A percentile compares a stretch with the other conserved stretches of the same genome.
Evolutionary conservation across 202 grass and related monocot genomes (phyloP).

Genomic region (Zoysia matrella): DNA sequence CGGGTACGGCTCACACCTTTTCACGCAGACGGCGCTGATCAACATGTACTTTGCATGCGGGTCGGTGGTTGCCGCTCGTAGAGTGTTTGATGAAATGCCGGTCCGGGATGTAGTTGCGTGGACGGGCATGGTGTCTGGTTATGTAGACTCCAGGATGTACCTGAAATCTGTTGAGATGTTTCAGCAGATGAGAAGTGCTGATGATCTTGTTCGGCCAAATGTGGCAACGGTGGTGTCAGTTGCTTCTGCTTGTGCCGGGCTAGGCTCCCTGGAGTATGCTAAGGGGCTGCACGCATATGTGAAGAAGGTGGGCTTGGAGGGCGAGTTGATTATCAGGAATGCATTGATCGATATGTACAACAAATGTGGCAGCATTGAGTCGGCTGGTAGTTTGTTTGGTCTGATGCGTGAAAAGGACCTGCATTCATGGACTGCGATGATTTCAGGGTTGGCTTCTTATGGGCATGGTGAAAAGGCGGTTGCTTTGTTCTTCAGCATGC

Average conservation of each 20-base stretch:
- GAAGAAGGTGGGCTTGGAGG: slow-evolving; percentile 54
- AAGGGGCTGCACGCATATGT: slow-evolving; percentile 53
- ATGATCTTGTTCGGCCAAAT: slow-evolving; percentile 39
- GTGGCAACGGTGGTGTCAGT: slow-evolving; percentile 50
- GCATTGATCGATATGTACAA: slow-evolving; percentile 62
- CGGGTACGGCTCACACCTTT: slow-evolving; percentile 44
- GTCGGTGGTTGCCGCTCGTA: not conserved
- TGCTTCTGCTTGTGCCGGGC: slow-evolving; percentile 43
- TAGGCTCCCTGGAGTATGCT: slow-evolving; percentile 57
- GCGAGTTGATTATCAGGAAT: slow-evolving; percentile 60
- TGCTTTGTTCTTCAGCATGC: slow-evolving; percentile 50
- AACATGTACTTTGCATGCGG: slow-evolving; percentile 38
- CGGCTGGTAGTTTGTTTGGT: slow-evolving; percentile 46
- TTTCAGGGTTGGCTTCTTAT: slow-evolving; percentile 65
- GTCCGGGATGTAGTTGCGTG: slow-evolving; percentile 61
- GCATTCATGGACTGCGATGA: slow-evolving; percentile 68
- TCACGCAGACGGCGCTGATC: slow-evolving; percentile 57
- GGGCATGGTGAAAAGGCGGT: slow-evolving; percentile 53
- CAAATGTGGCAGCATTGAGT: slow-evolving; percentile 63
- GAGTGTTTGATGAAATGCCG: slow-evolving; percentile 61
- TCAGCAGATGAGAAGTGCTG: slow-evolving; percentile 49
- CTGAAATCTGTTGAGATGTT: slow-evolving; percentile 45
- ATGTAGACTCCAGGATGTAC: slow-evolving; percentile 33
- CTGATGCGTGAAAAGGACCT: slow-evolving; percentile 61
- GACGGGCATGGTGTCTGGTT: slow-evolving; percentile 59